Percentiles rank a stretch among this genome's conserved stretches.
phyloP scores from a whole-genome alignment of 495 filamentous ascomycete species.

The Amniculicola lignicola region DNA sequence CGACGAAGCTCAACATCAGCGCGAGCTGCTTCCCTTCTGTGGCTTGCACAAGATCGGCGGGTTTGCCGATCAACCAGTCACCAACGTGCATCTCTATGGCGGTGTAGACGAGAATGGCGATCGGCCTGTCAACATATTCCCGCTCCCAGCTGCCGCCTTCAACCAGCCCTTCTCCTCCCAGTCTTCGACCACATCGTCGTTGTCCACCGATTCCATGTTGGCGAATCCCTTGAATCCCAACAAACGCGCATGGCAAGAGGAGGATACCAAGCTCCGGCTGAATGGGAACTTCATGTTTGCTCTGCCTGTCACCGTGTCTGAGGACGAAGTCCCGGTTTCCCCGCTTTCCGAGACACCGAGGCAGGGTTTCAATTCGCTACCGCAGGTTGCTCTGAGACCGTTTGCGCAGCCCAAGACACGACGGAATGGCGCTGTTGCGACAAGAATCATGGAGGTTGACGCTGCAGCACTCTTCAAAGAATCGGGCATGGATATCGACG shows the following conservation, averaged over 20 bases:
- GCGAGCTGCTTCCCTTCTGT: conserved; percentile 72
- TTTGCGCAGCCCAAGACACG: conserved; percentile 30
- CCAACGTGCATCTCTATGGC: conserved; percentile 23
- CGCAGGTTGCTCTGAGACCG: conserved; percentile 19
- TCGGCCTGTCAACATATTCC: conserved; percentile 13
- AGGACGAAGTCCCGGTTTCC: conserved; percentile 30
- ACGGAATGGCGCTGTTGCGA: conserved; percentile 1
- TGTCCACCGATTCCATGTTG: conserved; percentile 11
- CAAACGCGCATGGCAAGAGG: conserved; percentile 29
- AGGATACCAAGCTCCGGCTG: conserved; percentile 8
- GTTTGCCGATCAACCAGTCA: conserved; percentile 45
- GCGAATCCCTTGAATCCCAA: conserved; percentile 20
- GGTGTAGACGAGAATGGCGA: conserved; percentile 9
- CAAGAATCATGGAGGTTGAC: conserved; percentile 23
- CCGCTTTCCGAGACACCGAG: conserved; percentile 23
- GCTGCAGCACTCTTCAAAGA: conserved; percentile 30
- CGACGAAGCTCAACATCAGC: conserved; percentile 29
- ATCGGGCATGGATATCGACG: conserved; percentile 34
- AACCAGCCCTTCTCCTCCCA: conserved; percentile 29
- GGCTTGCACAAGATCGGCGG: conserved; percentile 66
- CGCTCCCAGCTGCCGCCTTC: conserved; percentile 18
- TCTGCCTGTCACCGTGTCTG: conserved; percentile 6
- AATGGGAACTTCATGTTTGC: conserved; percentile 22
- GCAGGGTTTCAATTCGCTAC: conserved; percentile 5
- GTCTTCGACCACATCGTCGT: conserved; percentile 3